phyloP scores from a whole-genome alignment of 75 land plant species.

The Pseudotsuga menziesii region DNA sequence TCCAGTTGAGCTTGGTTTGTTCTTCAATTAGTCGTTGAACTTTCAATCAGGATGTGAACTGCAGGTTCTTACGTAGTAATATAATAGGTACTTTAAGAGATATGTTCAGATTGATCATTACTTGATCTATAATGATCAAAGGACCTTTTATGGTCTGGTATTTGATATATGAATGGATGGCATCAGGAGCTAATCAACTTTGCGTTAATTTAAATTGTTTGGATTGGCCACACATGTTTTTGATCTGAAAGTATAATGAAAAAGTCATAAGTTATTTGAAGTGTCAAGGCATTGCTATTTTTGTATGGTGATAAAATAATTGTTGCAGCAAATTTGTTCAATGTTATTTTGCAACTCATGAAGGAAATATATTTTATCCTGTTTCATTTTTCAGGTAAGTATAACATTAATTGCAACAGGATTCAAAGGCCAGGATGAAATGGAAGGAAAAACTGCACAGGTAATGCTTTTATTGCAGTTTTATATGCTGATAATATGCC shows the following conservation, averaged over 20 bases:
- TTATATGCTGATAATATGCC: not conserved
- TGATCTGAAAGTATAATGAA: not conserved
- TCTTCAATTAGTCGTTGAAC: not conserved
- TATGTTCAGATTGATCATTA: not conserved
- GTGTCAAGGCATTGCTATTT: not conserved
- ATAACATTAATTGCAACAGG: conserved; percentile 96
- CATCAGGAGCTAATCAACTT: not conserved
- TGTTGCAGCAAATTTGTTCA: not conserved
- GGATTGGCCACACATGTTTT: not conserved
- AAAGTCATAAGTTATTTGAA: not conserved
- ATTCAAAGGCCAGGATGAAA: conserved; percentile 82
- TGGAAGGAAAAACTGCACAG: conserved; percentile 54
- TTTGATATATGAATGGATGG: not conserved
- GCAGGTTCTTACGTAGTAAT: not conserved
- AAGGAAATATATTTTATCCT: not conserved
- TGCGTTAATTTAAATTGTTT: not conserved
- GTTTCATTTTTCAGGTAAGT: conserved; percentile 62
- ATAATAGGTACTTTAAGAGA: not conserved
- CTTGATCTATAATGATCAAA: not conserved
- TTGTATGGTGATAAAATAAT: not conserved
- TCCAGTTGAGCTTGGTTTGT: not conserved
- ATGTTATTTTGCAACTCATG: not conserved
- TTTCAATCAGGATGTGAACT: not conserved
- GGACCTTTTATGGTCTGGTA: not conserved
- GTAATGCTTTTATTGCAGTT: conserved; percentile 13